These are phyloP conservation scores for Recurvomyces mirabilis DNA, from an alignment of 495 filamentous ascomycete species.

Conservation along the genomic window DNA sequence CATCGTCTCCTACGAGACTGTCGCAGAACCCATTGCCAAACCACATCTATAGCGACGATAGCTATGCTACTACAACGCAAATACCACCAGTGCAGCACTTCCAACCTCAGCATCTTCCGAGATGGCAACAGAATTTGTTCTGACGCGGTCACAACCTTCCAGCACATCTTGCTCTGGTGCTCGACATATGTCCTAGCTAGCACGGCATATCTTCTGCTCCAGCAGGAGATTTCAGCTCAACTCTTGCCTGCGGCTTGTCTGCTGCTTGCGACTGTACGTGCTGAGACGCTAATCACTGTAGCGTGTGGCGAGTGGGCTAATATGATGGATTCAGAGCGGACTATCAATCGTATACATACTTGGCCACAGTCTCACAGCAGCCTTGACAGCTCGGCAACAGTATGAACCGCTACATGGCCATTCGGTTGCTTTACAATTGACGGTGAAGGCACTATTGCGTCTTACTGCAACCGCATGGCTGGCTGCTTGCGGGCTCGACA, in stretches of 20 bases:
- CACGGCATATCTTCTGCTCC: neutral
- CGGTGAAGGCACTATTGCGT: neutral
- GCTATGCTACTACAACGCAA: neutral
- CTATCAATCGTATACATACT: neutral
- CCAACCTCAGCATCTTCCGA: neutral
- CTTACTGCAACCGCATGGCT: constrained; percentile 6
- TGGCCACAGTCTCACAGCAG: neutral
- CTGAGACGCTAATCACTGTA: neutral
- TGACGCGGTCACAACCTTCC: neutral
- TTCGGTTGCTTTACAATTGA: neutral
- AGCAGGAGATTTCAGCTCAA: neutral
- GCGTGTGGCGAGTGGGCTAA: neutral
- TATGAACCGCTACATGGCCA: neutral
- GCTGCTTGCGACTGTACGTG: constrained; percentile 1
- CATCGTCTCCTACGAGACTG: no score
- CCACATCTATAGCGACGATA: neutral
- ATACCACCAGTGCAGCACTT: neutral
- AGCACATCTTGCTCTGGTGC: constrained; percentile 2
- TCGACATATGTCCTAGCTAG: constrained; percentile 2
- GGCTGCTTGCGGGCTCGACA: constrained; percentile 1
- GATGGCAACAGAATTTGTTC: neutral
- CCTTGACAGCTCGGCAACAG: neutral
- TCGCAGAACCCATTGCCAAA: neutral
- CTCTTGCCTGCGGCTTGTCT: neutral
- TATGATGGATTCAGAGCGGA: neutral